Evolutionary conservation across 345 rosid species (phyloP).

Genomic region (Adansonia digitata): DNA sequence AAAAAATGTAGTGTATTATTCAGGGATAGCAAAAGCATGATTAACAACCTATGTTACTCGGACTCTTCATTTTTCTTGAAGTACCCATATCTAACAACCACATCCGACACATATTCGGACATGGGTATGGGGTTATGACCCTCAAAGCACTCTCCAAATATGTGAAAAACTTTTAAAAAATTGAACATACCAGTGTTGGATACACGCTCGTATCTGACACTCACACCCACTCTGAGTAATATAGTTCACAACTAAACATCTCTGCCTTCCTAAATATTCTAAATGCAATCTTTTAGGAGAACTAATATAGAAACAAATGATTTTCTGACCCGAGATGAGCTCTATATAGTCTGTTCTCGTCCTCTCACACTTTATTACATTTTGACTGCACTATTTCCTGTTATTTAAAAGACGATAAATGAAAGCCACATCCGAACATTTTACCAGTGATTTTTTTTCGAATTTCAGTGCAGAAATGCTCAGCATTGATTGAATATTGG

Average conservation of each 20-base stretch:
- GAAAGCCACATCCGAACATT: not conserved
- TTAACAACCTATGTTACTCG: too few species aligned
- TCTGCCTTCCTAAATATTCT: not conserved
- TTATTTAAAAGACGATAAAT: not conserved
- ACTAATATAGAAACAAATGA: not conserved
- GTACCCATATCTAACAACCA: too few species aligned
- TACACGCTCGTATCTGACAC: too few species aligned
- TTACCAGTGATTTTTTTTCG: not conserved
- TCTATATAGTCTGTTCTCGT: not conserved
- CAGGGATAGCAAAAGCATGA: not conserved
- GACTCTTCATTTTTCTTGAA: too few species aligned
- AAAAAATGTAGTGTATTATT: not conserved
- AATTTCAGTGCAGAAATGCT: not conserved
- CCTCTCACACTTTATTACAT: not conserved
- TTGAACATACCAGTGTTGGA: too few species aligned
- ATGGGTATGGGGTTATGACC: too few species aligned
- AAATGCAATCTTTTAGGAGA: not conserved
- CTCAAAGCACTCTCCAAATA: too few species aligned
- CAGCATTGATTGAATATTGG: not conserved
- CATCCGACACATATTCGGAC: too few species aligned
- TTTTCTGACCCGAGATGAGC: not conserved
- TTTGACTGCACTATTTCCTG: not conserved
- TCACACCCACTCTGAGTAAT: too few species aligned
- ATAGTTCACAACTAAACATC: not conserved
- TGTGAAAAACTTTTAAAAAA: too few species aligned